Evolutionary conservation across 192 early-diverging fungal species (phyloP).

Genomic region (Backusella psychrophila): DNA sequence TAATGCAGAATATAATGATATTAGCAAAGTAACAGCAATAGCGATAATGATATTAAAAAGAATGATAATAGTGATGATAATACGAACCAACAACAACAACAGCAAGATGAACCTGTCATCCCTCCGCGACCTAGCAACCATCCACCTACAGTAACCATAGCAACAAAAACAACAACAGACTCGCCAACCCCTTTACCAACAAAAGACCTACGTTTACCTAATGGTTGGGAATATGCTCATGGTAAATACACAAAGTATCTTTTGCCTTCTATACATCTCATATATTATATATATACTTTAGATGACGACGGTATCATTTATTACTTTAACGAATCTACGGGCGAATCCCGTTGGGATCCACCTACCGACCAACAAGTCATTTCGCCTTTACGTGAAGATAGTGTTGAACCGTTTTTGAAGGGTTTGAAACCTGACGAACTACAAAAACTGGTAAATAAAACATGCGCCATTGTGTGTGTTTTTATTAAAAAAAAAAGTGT

Average conservation of each 20-base stretch:
- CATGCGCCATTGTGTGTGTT: not conserved
- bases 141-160: not conserved
- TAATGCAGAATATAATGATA: too few relatives aligned
- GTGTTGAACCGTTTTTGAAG: not conserved
- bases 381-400: not conserved
- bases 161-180: not conserved
- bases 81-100: not conserved
- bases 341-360: conserved; percentile 49
- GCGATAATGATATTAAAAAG: not conserved
- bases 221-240: conserved; percentile 44
- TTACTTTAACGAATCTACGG: conserved; percentile 51
- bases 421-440: conserved; percentile 14
- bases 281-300: conserved; percentile 11
- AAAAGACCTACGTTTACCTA: conserved; percentile 29
- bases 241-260: conserved; percentile 18
- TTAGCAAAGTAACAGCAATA: not conserved
- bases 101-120: not conserved
- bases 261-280: not conserved
- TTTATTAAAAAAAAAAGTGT: not conserved
- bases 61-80: not conserved
- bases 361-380: conserved; percentile 10
- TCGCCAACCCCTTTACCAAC: not conserved
- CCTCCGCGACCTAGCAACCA: not conserved
- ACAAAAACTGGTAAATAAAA: conserved; percentile 26
- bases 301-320: conserved; percentile 48